Percentiles rank a stretch among this genome's conserved stretches.
These are phyloP conservation scores for Phytophthora sp. DNA, from an alignment of 352 stramenopile genomes.

Conservation along the genomic window DNA sequence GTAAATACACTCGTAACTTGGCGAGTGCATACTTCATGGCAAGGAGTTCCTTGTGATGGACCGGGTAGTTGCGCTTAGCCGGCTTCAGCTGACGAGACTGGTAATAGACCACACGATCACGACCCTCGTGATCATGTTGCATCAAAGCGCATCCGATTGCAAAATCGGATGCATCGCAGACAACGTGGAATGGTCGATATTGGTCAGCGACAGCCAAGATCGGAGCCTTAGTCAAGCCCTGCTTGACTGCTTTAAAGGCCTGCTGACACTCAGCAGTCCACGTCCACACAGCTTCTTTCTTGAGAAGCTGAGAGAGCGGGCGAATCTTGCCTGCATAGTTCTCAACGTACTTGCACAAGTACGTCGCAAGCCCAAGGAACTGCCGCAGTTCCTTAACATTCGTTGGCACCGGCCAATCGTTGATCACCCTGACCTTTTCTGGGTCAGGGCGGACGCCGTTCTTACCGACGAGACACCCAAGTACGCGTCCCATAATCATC, in stretches of 20 bases:
- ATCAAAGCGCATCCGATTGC: neutral
- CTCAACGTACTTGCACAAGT: too few species aligned
- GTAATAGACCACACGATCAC: neutral
- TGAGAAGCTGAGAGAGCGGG: too few species aligned
- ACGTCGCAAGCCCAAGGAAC: too few species aligned
- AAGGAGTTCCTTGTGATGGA: neutral
- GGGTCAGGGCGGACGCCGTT: neutral
- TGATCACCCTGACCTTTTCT: neutral
- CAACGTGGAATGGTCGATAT: too few species aligned
- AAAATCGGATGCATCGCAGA: neutral
- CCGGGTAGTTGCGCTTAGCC: neutral
- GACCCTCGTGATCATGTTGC: neutral
- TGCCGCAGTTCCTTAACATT: neutral
- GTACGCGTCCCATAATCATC: too few species aligned
- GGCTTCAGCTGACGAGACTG: neutral
- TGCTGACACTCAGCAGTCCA: too few species aligned
- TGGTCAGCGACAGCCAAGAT: too few species aligned
- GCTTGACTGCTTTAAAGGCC: too few species aligned
- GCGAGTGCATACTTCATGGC: neutral
- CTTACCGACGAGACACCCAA: neutral
- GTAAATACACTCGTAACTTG: neutral
- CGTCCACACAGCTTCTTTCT: too few species aligned
- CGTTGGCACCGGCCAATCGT: neutral
- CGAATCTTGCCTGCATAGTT: too few species aligned
- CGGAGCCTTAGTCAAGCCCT: too few species aligned